A percentile compares a stretch with the other conserved stretches of the same genome.
phyloP scores from a whole-genome alignment of 129 eudicot species.

The Oenanthe sinensis region DNA sequence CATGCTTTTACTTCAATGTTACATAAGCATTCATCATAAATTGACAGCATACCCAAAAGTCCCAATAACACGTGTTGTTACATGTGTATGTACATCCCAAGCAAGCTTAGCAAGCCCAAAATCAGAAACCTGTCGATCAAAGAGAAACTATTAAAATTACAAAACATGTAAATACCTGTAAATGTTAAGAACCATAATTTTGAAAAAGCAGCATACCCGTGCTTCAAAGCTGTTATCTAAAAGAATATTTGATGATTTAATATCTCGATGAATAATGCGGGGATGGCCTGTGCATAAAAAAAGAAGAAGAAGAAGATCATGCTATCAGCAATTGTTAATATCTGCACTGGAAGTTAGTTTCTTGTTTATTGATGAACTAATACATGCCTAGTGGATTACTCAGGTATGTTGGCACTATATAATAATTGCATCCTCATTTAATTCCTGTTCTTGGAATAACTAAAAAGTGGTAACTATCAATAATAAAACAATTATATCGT shows the following conservation, averaged over 20 bases:
- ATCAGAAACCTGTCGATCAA: constrained; percentile 71
- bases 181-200: not conserved
- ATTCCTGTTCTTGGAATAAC: not conserved
- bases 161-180: not conserved
- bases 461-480: not conserved
- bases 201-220: constrained; percentile 34
- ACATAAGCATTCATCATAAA: not conserved
- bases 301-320: not conserved
- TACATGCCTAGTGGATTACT: not conserved
- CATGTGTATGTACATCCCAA: constrained; percentile 58
- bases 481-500: not conserved
- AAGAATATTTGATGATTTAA: constrained; percentile 87
- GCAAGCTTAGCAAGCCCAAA: constrained; percentile 89
- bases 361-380: not conserved
- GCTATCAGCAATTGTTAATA: constrained; percentile 3
- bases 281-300: constrained; percentile 59
- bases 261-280: constrained; percentile 87
- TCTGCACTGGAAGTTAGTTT: not conserved
- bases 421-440: not conserved
- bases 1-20: not conserved
- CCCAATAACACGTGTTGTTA: constrained; percentile 93
- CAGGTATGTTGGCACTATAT: not conserved
- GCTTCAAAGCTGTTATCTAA: constrained; percentile 82
- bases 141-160: not conserved
- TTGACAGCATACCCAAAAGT: constrained; percentile 69